phyloP scores from a whole-genome alignment of 192 early-diverging fungal species.

The Borealophlyctis nickersoniae region DNA sequence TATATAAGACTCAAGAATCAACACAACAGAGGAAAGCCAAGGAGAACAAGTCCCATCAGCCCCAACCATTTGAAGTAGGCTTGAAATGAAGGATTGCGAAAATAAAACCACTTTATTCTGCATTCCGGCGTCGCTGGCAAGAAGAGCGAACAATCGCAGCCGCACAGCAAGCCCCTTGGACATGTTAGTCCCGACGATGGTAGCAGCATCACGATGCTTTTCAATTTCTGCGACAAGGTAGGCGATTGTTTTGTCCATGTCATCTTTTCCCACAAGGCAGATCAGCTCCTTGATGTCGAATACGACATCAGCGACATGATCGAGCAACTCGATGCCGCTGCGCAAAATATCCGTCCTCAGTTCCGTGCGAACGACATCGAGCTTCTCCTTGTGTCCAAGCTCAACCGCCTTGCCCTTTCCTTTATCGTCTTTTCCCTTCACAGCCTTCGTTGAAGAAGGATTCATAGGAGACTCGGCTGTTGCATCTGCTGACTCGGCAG shows the following conservation, averaged over 20 bases:
- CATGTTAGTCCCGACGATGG: background rate
- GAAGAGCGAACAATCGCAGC: constrained; percentile 57
- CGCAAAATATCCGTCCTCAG: constrained; percentile 36
- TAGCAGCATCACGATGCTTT: background rate
- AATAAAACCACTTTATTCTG: constrained; percentile 41
- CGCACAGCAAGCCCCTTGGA: constrained; percentile 40
- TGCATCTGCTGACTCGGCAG: background rate
- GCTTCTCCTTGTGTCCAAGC: constrained; percentile 10
- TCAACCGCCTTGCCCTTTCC: constrained; percentile 47
- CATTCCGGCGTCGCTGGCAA: constrained; percentile 56
- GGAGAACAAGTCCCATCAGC: constrained; percentile 24
- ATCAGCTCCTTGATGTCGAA: constrained; percentile 69
- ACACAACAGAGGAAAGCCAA: constrained; percentile 58
- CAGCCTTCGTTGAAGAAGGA: constrained; percentile 9
- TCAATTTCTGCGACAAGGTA: constrained; percentile 20
- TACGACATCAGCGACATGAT: constrained; percentile 56
- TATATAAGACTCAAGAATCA: constrained; percentile 65
- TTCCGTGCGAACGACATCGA: constrained; percentile 40
- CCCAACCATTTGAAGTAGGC: constrained; percentile 10
- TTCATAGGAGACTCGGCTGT: constrained; percentile 13
- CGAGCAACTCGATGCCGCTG: constrained; percentile 43
- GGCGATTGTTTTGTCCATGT: constrained; percentile 29
- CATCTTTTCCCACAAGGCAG: constrained; percentile 50
- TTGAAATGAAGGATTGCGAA: constrained; percentile 3
- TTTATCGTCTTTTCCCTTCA: constrained; percentile 45